Evolutionary conservation across 805 yeast genomes (phyloP).

Genomic region (Wickerhamomyces pijperi): DNA sequence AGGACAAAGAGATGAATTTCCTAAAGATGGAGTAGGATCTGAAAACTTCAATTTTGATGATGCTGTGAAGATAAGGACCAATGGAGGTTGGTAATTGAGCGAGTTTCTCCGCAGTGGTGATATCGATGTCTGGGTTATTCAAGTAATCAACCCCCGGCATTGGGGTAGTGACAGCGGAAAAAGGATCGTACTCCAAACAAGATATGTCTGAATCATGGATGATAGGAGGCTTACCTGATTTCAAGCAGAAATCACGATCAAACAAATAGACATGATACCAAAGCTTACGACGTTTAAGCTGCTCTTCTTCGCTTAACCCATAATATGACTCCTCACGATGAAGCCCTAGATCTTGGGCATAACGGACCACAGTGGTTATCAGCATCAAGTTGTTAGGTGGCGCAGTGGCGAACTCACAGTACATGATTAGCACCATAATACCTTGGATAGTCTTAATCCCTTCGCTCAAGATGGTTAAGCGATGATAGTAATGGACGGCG

Average conservation of each 20-base stretch:
- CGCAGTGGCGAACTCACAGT: constrained; percentile 24
- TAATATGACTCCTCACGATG: constrained; percentile 35
- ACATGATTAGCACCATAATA: constrained; percentile 32
- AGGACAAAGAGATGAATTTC: constrained; percentile 8
- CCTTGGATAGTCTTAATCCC: constrained; percentile 43
- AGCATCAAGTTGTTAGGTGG: constrained; percentile 32
- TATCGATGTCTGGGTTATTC: constrained; percentile 1
- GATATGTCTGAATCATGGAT: constrained; percentile 28
- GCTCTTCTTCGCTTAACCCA: constrained; percentile 26
- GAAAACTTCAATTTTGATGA: constrained; percentile 4
- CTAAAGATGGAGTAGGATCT: constrained; percentile 5
- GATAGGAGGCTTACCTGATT: constrained; percentile 38
- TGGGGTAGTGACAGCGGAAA: constrained; percentile 3
- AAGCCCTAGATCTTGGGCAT: constrained; percentile 48
- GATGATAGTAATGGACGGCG: constrained; percentile 41
- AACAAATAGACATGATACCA: constrained; percentile 40
- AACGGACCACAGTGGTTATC: constrained; percentile 35
- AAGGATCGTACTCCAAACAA: constrained; percentile 4
- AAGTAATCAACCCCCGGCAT: background rate
- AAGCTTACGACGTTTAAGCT: constrained; percentile 25
- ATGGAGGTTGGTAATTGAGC: background rate
- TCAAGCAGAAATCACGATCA: constrained; percentile 34
- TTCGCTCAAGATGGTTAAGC: constrained; percentile 36
- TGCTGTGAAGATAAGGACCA: constrained; percentile 1
- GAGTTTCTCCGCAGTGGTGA: background rate